Base-by-base conservation (phyloP, 2,329 filamentous ascomycete species). In the Aspergillus costaricaensis region DNA sequence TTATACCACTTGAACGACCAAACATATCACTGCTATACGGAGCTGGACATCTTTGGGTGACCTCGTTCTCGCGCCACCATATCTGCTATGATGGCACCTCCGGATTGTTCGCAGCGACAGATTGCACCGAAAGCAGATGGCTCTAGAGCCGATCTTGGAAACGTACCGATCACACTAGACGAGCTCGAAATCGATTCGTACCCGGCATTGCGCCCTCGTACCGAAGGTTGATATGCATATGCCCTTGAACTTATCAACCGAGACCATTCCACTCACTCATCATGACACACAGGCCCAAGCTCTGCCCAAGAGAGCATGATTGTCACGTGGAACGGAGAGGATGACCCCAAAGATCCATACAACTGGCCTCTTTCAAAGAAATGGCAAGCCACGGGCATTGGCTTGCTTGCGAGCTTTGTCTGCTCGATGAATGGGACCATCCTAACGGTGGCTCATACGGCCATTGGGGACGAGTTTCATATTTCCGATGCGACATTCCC, bases 381-480 rank as follows among this genome's bases (percentile, higher is more conserved):
- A 70, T 79, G 77, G 77, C 62, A 64, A 5, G 60, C 71, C 8
- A 75, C 72, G 1, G 52, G 58, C 0, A 61, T 76, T 14, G 68
- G 66, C 3, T 61, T 69, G 6, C 64, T 74, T 32, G 67, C 72
- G 9, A 77, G 69, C 4, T 76, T 76, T 55, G 69, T 73, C 32
- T 68, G 68, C 3, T 64, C 70, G 63, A 70, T 76, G 62, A 77
- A 77, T 51, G 76, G 74, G 2, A 77, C 76, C 3, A 76, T 77
- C 44, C 72, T 78, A 64, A 75, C 74, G 4, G 72, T 72, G 15
- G 75, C 73, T 9, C 76, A 77, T 36, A 65, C 62, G 1, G 65
- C 70, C 1, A 75, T 76, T 56, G 79, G 79, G 55, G 72, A 69
- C 23, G 58, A 63, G 5, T 76, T 75, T 48, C 52, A 67, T 47